Conservation (phyloP, 2,329 filamentous ascomycete species). For the Clonostachys solani region DNA sequence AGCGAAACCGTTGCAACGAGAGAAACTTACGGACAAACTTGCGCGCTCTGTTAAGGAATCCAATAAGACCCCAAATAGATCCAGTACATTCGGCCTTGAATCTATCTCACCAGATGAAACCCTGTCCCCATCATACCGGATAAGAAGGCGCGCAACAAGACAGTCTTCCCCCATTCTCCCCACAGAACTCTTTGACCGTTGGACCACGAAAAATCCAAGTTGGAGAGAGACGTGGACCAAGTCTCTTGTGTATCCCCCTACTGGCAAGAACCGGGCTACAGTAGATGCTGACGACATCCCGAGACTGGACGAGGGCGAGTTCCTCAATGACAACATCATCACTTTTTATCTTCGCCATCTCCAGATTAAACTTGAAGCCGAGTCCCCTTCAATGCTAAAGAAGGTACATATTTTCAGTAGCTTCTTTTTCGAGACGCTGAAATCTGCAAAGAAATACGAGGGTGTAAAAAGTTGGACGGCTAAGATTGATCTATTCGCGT, state of each 20-base stretch:
- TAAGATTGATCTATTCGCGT: constrained; percentile 76
- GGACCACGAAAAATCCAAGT: constrained; percentile 43
- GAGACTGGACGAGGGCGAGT: constrained; percentile 78
- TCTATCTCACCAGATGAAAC: too few species aligned
- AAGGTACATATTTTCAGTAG: constrained; percentile 88
- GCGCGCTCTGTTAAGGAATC: too few species aligned
- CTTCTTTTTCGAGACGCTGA: constrained; percentile 82
- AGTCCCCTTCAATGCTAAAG: constrained; percentile 49
- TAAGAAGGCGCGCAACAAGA: too few species aligned
- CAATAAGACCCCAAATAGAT: too few species aligned
- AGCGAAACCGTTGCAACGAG: too few species aligned
- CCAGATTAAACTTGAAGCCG: constrained; percentile 53
- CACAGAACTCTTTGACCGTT: constrained; percentile 21
- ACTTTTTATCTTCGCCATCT: constrained; percentile 80
- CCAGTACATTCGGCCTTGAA: too few species aligned
- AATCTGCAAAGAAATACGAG: constrained; percentile 63
- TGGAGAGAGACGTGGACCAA: constrained; percentile 52
- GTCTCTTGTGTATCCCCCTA: constrained; percentile 57
- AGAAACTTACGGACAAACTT: too few species aligned
- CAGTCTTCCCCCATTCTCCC: neutral
- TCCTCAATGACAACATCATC: constrained; percentile 89
- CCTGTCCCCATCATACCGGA: too few species aligned
- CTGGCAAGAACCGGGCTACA: constrained; percentile 55
- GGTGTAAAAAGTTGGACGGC: constrained; percentile 86
- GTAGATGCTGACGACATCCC: constrained; percentile 70